Evolutionary conservation across 2,329 filamentous ascomycete genomes (phyloP).

Genomic region (Plectosphaerella plurivora): DNA sequence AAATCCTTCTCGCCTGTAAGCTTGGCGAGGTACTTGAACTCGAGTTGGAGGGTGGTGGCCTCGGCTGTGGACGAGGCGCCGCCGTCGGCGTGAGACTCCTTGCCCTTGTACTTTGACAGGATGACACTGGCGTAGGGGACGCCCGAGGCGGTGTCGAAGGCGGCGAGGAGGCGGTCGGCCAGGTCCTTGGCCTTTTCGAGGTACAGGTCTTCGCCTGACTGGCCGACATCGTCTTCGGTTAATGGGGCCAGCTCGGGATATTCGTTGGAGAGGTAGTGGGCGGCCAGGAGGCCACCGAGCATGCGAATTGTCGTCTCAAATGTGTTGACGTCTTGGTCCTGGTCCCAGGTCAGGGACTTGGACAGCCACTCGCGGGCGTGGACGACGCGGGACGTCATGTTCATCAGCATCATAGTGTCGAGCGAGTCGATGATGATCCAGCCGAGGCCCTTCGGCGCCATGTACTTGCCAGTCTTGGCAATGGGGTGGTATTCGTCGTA

Average conservation of each 20-base stretch:
- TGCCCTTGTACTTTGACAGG: conserved; percentile 68
- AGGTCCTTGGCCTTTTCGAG: conserved; percentile 94
- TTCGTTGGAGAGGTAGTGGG: conserved; percentile 86
- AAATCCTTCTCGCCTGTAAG: conserved; percentile 88
- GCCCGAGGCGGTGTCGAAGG: conserved; percentile 83
- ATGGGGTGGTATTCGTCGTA: conserved; percentile 85
- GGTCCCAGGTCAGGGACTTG: conserved; percentile 75
- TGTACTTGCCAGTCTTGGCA: conserved; percentile 72
- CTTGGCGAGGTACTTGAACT: conserved; percentile 96
- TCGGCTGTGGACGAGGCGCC: conserved; percentile 94
- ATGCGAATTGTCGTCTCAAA: conserved; percentile 98
- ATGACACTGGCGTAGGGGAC: conserved; percentile 91
- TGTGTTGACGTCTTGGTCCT: conserved; percentile 92
- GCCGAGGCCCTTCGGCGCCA: conserved; percentile 84
- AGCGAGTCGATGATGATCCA: conserved; percentile 98
- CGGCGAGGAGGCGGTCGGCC: conserved; percentile 78
- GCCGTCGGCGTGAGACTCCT: conserved; percentile 76
- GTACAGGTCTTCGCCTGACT: conserved; percentile 82
- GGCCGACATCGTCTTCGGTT: conserved; percentile 64
- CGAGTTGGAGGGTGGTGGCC: conserved; percentile 85
- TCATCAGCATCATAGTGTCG: conserved; percentile 98
- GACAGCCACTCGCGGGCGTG: conserved; percentile 88
- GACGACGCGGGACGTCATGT: conserved; percentile 77
- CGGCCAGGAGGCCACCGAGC: conserved; percentile 87
- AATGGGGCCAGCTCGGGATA: conserved; percentile 77